Evolutionary conservation across 2,329 filamentous ascomycete species (phyloP).

Genomic region (Trichoderma atrobrunneum): DNA sequence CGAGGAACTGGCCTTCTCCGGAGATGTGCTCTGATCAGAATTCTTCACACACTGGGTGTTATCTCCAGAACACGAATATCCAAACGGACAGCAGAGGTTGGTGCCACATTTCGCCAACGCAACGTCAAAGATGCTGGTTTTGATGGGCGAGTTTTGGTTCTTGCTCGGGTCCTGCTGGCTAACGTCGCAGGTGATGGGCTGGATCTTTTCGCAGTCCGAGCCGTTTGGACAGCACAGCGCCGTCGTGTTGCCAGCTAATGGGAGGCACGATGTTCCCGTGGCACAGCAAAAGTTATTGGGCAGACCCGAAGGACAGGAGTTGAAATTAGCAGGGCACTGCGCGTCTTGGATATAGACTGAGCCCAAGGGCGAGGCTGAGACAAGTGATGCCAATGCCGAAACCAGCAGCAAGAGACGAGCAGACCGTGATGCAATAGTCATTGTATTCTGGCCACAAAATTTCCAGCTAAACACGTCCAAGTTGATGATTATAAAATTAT

Average conservation of each 20-base stretch:
- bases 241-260: conserved; percentile 63
- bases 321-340: conserved; percentile 51
- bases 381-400: conserved; percentile 15
- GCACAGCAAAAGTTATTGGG: conserved; percentile 68
- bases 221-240: conserved; percentile 67
- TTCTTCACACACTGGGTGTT: conserved; percentile 49
- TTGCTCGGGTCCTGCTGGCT: conserved; percentile 56
- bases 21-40: conserved; percentile 46
- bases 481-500: background rate
- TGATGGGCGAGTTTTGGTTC: conserved; percentile 59
- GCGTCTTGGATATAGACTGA: conserved; percentile 40
- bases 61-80: conserved; percentile 60
- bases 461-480: background rate
- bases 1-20: conserved; percentile 28
- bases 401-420: conserved; percentile 19
- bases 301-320: conserved; percentile 53
- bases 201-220: conserved; percentile 57
- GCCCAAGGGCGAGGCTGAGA: conserved; percentile 27
- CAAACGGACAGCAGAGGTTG: conserved; percentile 67
- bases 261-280: conserved; percentile 50
- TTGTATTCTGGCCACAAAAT: background rate
- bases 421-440: conserved; percentile 1
- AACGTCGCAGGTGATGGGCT: conserved; percentile 63
- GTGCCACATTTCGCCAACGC: conserved; percentile 56
- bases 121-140: conserved; percentile 61